Evolutionary conservation across 2,329 filamentous ascomycete genomes (phyloP), one percentile per base, ranked within the genome.

Genomic region (Monilinia vaccinii-corymbosi): DNA sequence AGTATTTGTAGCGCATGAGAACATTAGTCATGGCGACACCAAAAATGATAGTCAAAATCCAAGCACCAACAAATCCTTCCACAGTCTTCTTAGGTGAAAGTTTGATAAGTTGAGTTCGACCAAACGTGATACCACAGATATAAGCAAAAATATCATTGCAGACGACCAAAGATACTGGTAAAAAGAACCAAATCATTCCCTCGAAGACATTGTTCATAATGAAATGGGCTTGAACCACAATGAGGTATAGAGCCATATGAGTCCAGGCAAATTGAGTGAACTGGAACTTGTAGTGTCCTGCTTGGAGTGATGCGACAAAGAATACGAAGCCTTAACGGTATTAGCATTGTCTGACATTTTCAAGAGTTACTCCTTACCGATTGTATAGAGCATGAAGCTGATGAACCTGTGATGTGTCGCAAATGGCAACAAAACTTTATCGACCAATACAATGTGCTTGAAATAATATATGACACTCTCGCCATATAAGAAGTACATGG

Each of bases 151-250:
- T 99, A 73, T 99, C 94, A 75, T 99, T 99, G 65, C 90, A 97
- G 72, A 99, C 96, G 73, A 99, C 94, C 68, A 99, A 83, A 57
- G 91, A 87, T 9, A 91, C 92, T 9, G 94, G 94, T 48, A 99
- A 77, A 81, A 97, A 97, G 80, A 99, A 97, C 94, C 94, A 99
- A 73, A 99, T 96, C 89, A 99, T 91, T 77, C 94, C 94, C 77
- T 99, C 94, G 69, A 99, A 95, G 66, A 99, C 88, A 75, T 99
- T 99, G 81, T 99, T 99, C 90, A 99, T 97, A 77, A 97, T 91
- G 74, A 99, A 99, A 74, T 99, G 94, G 16, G 94, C 92, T 75
- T 99, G 92, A 7, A 96, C 92, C 44, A 97, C 93, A 70, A 99
- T 97, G 70, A 99, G 81, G 78, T 96, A 97, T 23, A 99, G 83